Evolutionary conservation across 192 early-diverging fungal genomes (phyloP).

Genomic region (Rhizophagus sp.): DNA sequence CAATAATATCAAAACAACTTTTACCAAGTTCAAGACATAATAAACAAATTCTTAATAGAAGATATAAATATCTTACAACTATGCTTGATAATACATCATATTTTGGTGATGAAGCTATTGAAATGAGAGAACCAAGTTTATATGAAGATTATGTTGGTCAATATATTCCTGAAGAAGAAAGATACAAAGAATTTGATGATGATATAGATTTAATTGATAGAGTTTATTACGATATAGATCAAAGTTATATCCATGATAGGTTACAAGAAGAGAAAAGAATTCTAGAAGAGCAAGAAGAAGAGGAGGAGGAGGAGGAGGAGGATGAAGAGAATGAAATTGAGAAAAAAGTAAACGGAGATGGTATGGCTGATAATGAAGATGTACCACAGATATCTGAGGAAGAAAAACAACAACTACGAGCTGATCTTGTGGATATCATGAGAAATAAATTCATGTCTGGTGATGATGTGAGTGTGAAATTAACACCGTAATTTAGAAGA

Average conservation of each 20-base stretch:
- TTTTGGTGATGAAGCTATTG: constrained; percentile 43
- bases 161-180: constrained; percentile 35
- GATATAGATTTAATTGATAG: constrained; percentile 39
- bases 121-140: constrained; percentile 40
- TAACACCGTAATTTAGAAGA: neutral
- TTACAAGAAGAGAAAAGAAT: constrained; percentile 21
- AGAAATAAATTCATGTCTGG: constrained; percentile 43
- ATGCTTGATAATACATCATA: constrained; percentile 38
- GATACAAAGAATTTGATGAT: constrained; percentile 34
- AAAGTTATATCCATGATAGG: constrained; percentile 35
- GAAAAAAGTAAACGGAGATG: neutral
- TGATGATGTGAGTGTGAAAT: constrained; percentile 38
- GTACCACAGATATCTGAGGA: constrained; percentile 28
- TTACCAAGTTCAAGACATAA: neutral
- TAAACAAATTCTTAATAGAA: constrained; percentile 39
- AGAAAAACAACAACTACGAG: constrained; percentile 27
- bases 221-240: constrained; percentile 36
- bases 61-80: constrained; percentile 37
- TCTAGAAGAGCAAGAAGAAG: constrained; percentile 37
- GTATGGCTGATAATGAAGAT: constrained; percentile 33
- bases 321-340: constrained; percentile 42
- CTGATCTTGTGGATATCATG: constrained; percentile 42
- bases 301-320: constrained; percentile 31
- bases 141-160: constrained; percentile 48
- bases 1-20: neutral